Evolutionary conservation across 192 early-diverging fungal genomes (phyloP), one percentile per base, ranked within the genome.

Genomic region (Linnemannia elongata): DNA sequence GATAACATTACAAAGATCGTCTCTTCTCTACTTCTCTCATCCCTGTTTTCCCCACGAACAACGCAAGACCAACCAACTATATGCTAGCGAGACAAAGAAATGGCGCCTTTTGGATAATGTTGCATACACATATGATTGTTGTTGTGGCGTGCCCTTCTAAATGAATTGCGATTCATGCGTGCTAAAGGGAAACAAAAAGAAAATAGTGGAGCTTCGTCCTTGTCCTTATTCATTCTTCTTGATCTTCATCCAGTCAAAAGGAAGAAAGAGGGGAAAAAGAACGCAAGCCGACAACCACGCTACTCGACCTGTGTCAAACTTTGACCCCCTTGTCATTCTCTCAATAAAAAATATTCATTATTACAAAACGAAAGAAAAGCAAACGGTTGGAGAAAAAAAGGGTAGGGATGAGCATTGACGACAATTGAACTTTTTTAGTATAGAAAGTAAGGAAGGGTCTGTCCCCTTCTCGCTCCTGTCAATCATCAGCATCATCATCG

Each of bases 121-220:
- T 66, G 60, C 12, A 66, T 66, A 30, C 38, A 39, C 38, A 39
- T 39, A 39, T 39, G 38, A 3, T 66, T 12, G n/a, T 66, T 66
- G 27, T 66, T 12, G 60, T 66, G 60, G 60, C 60, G 60, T 33
- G 60, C 60, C n/a, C 10, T 33, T 2, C 60, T 30, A 66, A 66
- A 66, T 66, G 60, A 66, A 66, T 66, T 66, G 30, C 30, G 55
- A 66, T 66, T 66, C 60, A 66, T 66, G 60, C 60, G 30, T 66
- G 60, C 60, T 66, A 66, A 66, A 15, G 30, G 10, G 27, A 12
- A 30, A 30, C n/a, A 66, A 66, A 30, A 33, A 27, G 27, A 24
- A 6, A 27, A 33, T 66, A 27, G 27, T 30, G 24, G 13, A 22
- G 30, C 49, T 52, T 52, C 20, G 49, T 22, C 20, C 17, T 52